A percentile compares a stretch with the other conserved stretches of the same genome.
Evolutionary conservation across 306 rosid species (phyloP).

Genomic region (Mucuna pruriens): DNA sequence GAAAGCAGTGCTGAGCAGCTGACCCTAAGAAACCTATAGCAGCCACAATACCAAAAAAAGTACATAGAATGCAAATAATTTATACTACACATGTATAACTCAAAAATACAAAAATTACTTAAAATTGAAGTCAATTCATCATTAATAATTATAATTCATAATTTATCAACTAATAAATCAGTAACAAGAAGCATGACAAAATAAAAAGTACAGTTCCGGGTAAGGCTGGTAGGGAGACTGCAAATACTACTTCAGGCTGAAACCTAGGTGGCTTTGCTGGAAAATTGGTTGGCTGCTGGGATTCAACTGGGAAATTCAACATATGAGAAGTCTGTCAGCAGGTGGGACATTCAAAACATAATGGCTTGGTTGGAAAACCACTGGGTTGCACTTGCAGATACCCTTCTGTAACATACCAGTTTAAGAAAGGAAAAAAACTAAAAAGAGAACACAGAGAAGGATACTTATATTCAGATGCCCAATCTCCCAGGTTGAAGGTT

Average conservation of each 20-base stretch:
- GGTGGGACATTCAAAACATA: background rate
- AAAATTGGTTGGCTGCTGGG: slow-evolving; percentile 1
- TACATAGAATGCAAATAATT: background rate
- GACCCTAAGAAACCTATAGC: background rate
- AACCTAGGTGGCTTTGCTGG: background rate
- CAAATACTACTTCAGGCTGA: background rate
- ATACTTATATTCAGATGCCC: background rate
- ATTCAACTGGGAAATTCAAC: background rate
- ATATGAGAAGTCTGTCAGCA: background rate
- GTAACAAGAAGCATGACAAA: background rate
- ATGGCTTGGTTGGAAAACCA: background rate
- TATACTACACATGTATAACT: background rate
- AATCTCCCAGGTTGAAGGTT: background rate
- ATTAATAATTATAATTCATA: background rate
- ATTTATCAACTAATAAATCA: background rate
- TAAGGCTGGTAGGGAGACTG: background rate
- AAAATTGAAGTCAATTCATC: slow-evolving; percentile 9
- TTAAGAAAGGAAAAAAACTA: background rate
- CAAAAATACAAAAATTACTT: background rate
- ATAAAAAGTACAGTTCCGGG: background rate
- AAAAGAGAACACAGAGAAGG: background rate
- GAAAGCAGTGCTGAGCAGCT: background rate
- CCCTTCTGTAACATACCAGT: background rate
- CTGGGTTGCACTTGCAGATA: background rate
- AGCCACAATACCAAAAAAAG: background rate